A percentile compares a stretch with the other conserved stretches of the same genome.
Conservation (phyloP, 202 grass and related monocot genomes). For the Eragrostis tef region DNA sequence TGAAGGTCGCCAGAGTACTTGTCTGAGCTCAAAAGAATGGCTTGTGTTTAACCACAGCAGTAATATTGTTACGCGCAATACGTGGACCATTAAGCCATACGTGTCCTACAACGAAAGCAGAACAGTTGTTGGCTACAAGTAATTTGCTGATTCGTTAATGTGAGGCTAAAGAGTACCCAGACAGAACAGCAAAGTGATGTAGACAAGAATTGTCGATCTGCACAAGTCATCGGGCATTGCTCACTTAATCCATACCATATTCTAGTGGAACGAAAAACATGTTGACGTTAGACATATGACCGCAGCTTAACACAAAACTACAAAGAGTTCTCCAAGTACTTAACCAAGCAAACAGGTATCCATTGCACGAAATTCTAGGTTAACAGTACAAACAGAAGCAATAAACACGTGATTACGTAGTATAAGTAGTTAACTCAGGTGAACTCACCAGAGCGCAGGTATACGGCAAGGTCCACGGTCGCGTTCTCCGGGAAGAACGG, state of each 20-base stretch:
- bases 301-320: not conserved
- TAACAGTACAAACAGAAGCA: slow-evolving; percentile 10
- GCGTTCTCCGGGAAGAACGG: slow-evolving; percentile 70
- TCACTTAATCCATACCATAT: slow-evolving; percentile 23
- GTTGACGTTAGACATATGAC: not conserved
- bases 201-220: not conserved
- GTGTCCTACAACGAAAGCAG: not conserved
- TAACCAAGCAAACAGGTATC: not conserved
- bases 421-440: not conserved
- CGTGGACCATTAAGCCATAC: not conserved
- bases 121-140: not conserved
- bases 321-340: not conserved
- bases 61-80: not conserved
- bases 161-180: not conserved
- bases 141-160: slow-evolving; percentile 10
- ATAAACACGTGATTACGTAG: not conserved
- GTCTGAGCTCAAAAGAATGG: not conserved
- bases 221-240: not conserved
- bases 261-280: not conserved
- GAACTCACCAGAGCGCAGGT: slow-evolving; percentile 66
- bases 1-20: not conserved
- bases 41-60: not conserved
- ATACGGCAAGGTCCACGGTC: slow-evolving; percentile 61
- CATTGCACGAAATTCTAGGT: not conserved
- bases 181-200: not conserved